Evolutionary conservation across 768 basidiomycete species (phyloP), one percentile per base, ranked within the genome.

Genomic region (Russula abietina): DNA sequence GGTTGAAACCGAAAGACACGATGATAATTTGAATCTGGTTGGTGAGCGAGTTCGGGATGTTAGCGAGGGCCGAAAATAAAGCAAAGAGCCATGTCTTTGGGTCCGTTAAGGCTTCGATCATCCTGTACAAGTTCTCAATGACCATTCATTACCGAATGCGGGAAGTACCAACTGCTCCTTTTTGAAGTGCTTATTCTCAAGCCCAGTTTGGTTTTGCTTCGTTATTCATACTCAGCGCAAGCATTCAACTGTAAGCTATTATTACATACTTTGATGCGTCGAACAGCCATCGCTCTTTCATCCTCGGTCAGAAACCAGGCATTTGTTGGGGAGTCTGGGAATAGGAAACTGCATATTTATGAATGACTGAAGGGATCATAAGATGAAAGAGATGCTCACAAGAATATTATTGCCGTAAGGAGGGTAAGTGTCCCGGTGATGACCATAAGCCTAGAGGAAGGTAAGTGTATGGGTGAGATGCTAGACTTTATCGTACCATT

Each of bases 141-240:
- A 19, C 14, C 30, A 11, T 28, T 26, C 17, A 36, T 22, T 24
- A 19, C 26, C 8, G 33, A 14, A n/a, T 16, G 36, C 46, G 28
- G 46, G 59, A 9, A 12, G 22, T 46, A 78, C 86, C 65, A 59
- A 89, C 88, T 91, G 89, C 41, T 89, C 86, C 57, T 78, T 82
- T 75, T 91, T 91, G 75, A 88, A 91, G 57, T 79, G 79, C 68
- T 91, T 92, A 70, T 89, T 91, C 73, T 91, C 89, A 11, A 90
- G 81, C 33, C 89, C 90, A 0, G 87, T 87, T 81, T 91, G 88
- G 65, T 90, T 89, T 72, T 77, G 80, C 83, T 85, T 65, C 7
- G 26, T 22, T 62, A 51, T 9, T 24, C 19, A 58, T 6, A 36
- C 52, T 57, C 50, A 39, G 41, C 46, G 38, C 17, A 24, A 19